Base-by-base conservation (phyloP, 441 rosid genomes). In the Populus hybrid region DNA sequence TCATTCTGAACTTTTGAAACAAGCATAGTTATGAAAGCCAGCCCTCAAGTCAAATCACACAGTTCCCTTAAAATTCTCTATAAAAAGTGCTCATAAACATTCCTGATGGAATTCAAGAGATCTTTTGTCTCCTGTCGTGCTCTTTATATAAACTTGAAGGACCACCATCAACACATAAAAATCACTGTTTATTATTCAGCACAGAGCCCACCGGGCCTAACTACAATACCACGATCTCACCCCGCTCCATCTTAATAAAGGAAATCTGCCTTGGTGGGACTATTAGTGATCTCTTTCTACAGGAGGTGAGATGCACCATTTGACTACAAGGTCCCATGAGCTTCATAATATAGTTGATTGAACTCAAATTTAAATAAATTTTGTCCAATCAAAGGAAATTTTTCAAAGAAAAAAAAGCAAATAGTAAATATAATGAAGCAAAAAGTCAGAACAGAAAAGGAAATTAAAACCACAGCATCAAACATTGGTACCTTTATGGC, bases 401-500 rank as follows among this genome's bases (percentile, higher is more conserved):
- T 69, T 36, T 57, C 24, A 16, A 46, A 46, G 19, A 46, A 46
- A 14, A 46, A 46, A 42, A 40, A 11, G 6, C 57, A 46, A 14
- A 14, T 14, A 46, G 40, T 61, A 28, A 32, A 70, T 70, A 61
- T 63, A 76, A 34, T 34, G 8, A 14, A 24, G 3, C 35, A 78
- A 72, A 53, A 66, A 18, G 5, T 21, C 5, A 57, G n/a, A 38
- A 35, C 21, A 30, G 7, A 11, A 50, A 67, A 26, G 61, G 50
- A 16, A 72, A 67, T 59, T 7, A 75, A 0, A 57, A 69, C n/a
- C 30, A 21, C 42, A 75, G 26, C 42, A 23, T 16, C 75, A 23
- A 77, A 69, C 10, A 42, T 2, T 26, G 74, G 74, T 83, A 90
- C 99, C 99, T 96, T 96, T 76, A 94, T 93, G 63, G 99, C 98